Conservation (phyloP, 2,329 filamentous ascomycete species). For the Pseudogymnoascus sp. region DNA sequence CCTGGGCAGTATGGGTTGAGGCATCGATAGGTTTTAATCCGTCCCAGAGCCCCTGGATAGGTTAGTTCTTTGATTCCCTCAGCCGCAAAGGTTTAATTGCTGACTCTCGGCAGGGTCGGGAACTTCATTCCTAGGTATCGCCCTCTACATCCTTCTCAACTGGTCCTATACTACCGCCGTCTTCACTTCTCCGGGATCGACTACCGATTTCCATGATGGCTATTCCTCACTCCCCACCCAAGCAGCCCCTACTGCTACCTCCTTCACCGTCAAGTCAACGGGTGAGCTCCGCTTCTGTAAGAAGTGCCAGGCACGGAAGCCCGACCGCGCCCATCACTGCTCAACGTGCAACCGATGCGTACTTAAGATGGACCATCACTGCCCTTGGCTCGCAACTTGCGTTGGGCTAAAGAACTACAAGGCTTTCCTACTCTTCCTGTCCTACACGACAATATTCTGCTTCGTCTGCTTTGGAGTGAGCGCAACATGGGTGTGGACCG, state of each 20-base stretch:
- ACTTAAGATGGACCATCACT: constrained; percentile 99
- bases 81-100: constrained; percentile 16
- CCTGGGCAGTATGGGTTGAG: constrained; percentile 88
- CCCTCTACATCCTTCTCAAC: constrained; percentile 72
- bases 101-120: constrained; percentile 36
- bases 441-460: constrained; percentile 83
- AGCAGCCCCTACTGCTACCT: constrained; percentile 52
- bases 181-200: constrained; percentile 79
- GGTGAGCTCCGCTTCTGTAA: constrained; percentile 89
- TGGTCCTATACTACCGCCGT: constrained; percentile 88
- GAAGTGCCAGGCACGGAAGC: constrained; percentile 91
- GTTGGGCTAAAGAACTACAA: constrained; percentile 95
- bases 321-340: constrained; percentile 94
- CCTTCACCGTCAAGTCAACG: constrained; percentile 86
- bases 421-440: constrained; percentile 82
- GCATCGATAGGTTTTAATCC: constrained; percentile 59
- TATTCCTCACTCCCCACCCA: constrained; percentile 79
- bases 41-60: constrained; percentile 47
- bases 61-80: constrained; percentile 32
- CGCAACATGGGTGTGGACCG: constrained; percentile 73
- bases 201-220: constrained; percentile 49
- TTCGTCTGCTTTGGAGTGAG: constrained; percentile 72
- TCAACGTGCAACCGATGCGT: constrained; percentile 90
- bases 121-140: constrained; percentile 55
- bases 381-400: constrained; percentile 94